A percentile compares a stretch with the other conserved stretches of the same genome.
Evolutionary conservation across 345 rosid genomes (phyloP).

Genomic region (Ceriops decandra): DNA sequence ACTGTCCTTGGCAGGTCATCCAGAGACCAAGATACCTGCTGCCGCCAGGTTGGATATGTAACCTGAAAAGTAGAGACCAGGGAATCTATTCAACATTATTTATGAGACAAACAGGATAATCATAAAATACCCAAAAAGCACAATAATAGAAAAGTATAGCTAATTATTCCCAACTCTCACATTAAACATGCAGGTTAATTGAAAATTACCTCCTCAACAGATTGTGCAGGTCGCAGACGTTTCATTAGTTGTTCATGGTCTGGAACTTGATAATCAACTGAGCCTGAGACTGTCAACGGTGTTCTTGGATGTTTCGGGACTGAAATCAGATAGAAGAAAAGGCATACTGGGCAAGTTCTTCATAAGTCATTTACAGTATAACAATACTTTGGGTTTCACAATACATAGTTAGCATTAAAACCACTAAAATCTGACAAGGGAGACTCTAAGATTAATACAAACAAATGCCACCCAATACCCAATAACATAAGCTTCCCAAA

Average conservation of each 20-base stretch:
- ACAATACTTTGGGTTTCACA: neutral
- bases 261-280: slow-evolving; percentile 76
- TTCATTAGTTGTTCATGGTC: slow-evolving; percentile 82
- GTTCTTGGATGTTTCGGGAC: slow-evolving; percentile 76
- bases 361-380: neutral
- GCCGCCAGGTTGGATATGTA: slow-evolving; percentile 57
- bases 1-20: slow-evolving; percentile 82
- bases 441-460: no score
- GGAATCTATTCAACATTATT: slow-evolving; percentile 5
- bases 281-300: slow-evolving; percentile 55
- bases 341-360: slow-evolving; percentile 11
- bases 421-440: neutral
- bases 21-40: slow-evolving; percentile 57
- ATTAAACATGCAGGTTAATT: neutral
- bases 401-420: neutral
- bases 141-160: slow-evolving; percentile 8
- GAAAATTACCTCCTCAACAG: slow-evolving; percentile 67
- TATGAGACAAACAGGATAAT: slow-evolving; percentile 7
- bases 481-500: no score
- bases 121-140: slow-evolving; percentile 12
- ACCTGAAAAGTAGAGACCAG: slow-evolving; percentile 41
- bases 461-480: neutral
- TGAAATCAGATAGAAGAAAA: slow-evolving; percentile 36
- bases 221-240: slow-evolving; percentile 70
- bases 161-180: slow-evolving; percentile 11